Base-by-base conservation (phyloP, 192 early-diverging fungal species). In the Mortierella alpina region DNA sequence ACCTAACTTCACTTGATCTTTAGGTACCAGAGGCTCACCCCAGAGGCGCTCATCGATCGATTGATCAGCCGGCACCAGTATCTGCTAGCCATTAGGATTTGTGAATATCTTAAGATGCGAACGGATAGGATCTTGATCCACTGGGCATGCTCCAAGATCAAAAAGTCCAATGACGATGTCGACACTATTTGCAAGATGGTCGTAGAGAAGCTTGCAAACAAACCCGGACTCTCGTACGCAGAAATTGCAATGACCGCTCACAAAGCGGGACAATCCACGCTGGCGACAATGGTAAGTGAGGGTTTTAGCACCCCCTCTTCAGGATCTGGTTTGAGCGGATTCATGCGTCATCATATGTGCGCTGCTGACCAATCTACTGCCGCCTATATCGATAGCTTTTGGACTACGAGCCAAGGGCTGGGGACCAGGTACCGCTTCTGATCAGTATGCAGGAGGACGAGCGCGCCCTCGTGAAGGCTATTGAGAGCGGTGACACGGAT, bases 141-240 rank as follows among this genome's bases (percentile, higher is more conserved):
- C 73, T 99, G 98, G 98, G 98, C 97, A 1, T 96, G 98, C 66
- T 91, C 94, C 60, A 98, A 98, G 90, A 97, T 96, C 63, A 95
- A 92, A 63, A 84, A 88, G 11, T 90, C 94, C 1, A 88, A 90
- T 5, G 91, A 96, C 20, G 94, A 97, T 72, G 97, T 98, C 51
- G 96, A 98, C 50, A 90, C 92, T 1, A 86, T 97, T 18, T 95
- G 91, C 62, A 85, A 90, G 17, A 74, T 92, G 48, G 91, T 99
- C 50, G 88, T 94, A 15, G 92, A 94, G 7, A 93, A 96, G 45
- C 85, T 99, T 0, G 87, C 88, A 12, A 84, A 91, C 17, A 85
- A 89, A 60, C 86, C 90, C 18, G 91, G 91, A 4, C 82, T 97
- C 4, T 97, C 97, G 12, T 98, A 92, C 77, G 92, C 93, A 0